phyloP scores from a whole-genome alignment of 805 yeast genomes.

The Cyberlindnera mrakii region DNA sequence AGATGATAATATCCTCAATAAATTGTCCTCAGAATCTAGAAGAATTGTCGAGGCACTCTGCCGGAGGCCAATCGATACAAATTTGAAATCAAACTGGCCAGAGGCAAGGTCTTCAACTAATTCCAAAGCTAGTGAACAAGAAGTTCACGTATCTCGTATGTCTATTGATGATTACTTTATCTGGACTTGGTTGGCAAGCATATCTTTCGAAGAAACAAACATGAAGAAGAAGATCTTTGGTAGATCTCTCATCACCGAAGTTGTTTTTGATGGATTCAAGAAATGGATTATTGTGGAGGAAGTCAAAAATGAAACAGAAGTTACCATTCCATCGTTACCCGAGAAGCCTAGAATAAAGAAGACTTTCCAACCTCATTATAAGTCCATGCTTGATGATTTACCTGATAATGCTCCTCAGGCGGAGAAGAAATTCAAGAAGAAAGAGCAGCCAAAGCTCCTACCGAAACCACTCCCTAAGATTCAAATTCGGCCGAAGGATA shows the following conservation, averaged over 20 bases:
- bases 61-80: constrained; percentile 26
- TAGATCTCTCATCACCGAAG: constrained; percentile 74
- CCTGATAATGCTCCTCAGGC: constrained; percentile 6
- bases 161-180: constrained; percentile 82
- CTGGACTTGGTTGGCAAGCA: constrained; percentile 84
- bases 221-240: constrained; percentile 68
- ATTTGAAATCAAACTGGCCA: constrained; percentile 38
- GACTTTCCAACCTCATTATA: constrained; percentile 18
- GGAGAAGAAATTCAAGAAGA: constrained; percentile 3
- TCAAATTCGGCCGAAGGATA: constrained; percentile 3
- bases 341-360: constrained; percentile 16
- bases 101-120: constrained; percentile 23
- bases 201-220: constrained; percentile 68
- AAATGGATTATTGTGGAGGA: constrained; percentile 79
- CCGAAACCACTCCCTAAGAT: constrained; percentile 4
- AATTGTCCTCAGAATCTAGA: constrained; percentile 69
- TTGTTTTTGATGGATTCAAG: constrained; percentile 67
- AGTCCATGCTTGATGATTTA: constrained; percentile 18
- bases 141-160: constrained; percentile 45
- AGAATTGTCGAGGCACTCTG: constrained; percentile 41
- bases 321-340: constrained; percentile 14
- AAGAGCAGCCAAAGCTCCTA: constrained; percentile 6
- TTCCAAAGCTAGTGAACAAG: constrained; percentile 17
- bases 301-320: constrained; percentile 35
- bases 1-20: constrained; percentile 48